Base-by-base conservation (phyloP, 176 grass and related monocot species). In the Phyllostachys edulis region DNA sequence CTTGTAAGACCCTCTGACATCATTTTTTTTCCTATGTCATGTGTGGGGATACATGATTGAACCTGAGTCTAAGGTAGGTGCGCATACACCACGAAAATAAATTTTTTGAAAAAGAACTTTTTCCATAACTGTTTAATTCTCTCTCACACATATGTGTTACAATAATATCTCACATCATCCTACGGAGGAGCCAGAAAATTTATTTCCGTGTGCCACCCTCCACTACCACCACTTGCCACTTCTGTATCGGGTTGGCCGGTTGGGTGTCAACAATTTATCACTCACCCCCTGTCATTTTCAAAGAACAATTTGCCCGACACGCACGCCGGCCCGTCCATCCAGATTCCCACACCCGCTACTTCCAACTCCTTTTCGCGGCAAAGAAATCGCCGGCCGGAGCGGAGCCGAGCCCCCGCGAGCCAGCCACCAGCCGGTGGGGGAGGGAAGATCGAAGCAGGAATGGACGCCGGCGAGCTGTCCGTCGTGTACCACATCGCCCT, bases 391-490 rank as follows among this genome's bases (percentile, higher is more conserved):
- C 69, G 69, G 38, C 52, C 80, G 66, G 68, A 46, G 68, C 21
- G 41, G 37, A 5, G 68, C 17, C 6, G 51, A 55, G 51, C 49
- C 49, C 15, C 15, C 15, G 49, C 49, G 15, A 2, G 8, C 32
- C 2, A 24, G 24, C 27, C 34, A 47, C 49, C 2, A 23, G 38
- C 4, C n/a, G 66, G 47, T 7, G 49, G 23, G 38, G 11, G 44
- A 6, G 41, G 20, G 20, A 20, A 55, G 2, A 12, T 41, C 10
- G 40, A 42, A 26, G 40, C 6, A 7, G 75, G 3, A 10, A 94
- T 97, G 94, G 88, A 90, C 72, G 61, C 92, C 42, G 91, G 77
- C 77, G 94, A 97, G 77, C 80, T 94, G 55, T 89, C 92, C 76
- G 81, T 97, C 60, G 70, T 97, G 56, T 82, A 80, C 83, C 94